Evolutionary conservation across 2,329 filamentous ascomycete genomes (phyloP), one percentile per base, ranked within the genome.

Genomic region (Fusarium sp.): DNA sequence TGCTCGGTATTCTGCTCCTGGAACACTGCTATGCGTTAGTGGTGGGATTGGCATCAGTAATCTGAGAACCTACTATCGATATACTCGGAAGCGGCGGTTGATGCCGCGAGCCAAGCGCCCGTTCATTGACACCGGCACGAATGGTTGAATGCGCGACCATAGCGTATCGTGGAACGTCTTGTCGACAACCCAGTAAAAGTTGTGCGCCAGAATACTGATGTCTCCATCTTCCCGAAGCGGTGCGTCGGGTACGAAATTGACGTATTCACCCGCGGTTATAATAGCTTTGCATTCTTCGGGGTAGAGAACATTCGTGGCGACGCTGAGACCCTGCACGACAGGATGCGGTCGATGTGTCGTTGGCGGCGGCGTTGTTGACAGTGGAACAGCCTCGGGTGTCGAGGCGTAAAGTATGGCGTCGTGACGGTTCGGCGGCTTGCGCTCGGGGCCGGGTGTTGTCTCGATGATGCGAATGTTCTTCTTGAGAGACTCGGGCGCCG

Each of bases 151-250:
- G 19, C 91, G 86, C 1, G 83, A 80, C 91, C 91, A 93, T 3
- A 93, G 84, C 19, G 83, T 85, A 64, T 91, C 87, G 75, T 91
- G 88, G 79, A 93, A 93, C 0, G 85, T 83, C 28, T 85, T 83
- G 73, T 93, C 91, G 18, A 90, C 85, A 13, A 93, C 85, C 91
- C 91, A 93, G 83, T 93, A 93, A 74, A 93, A 92, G 80, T 93
- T 93, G 82, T 93, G 91, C 0, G 91, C 91, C 2, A 93, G 80
- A 52, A 93, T 87, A 75, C 90, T 92, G 30, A 86, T 85, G 60
- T 92, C 90, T 21, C 89, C 89, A 63, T 91, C 89, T n/a, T 90
- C 88, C 5, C 90, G 88, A 35, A 93, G 82, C 0, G 91, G 91
- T 2, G 90, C 89, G 75, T 94, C 92, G 0, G 92, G 91, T 0